Evolutionary conservation across 164 flowering plant genomes (phyloP).

Genomic region (Magnolia kwangsiensis): DNA sequence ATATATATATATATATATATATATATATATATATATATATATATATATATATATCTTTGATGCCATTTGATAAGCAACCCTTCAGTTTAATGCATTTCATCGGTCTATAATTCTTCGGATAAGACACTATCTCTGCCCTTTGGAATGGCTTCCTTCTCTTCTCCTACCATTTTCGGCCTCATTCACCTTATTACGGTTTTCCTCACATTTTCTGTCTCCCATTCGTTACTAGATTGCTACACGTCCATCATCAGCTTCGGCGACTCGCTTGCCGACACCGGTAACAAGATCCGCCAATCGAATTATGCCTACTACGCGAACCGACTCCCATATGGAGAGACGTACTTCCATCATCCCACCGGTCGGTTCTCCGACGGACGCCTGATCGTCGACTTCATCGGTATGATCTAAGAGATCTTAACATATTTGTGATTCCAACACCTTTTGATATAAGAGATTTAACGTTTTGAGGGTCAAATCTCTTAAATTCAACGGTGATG

Average conservation of each 20-base stretch:
- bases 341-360: conserved; percentile 33
- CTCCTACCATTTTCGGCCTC: neutral
- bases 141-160: neutral
- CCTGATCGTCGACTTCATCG: conserved; percentile 34
- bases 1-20: too few relatives aligned
- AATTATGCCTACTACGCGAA: neutral
- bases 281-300: conserved; percentile 14
- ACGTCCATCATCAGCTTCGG: conserved; percentile 34
- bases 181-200: neutral
- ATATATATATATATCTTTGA: too few relatives aligned
- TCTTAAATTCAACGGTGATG: too few relatives aligned
- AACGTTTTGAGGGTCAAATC: too few relatives aligned
- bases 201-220: neutral
- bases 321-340: conserved; percentile 32
- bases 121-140: neutral
- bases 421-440: too few relatives aligned
- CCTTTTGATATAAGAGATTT: too few relatives aligned
- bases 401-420: neutral
- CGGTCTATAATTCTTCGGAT: too few relatives aligned
- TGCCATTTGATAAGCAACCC: too few relatives aligned
- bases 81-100: too few relatives aligned
- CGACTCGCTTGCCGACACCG: conserved; percentile 40
- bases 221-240: neutral
- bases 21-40: too few relatives aligned
- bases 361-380: conserved; percentile 45